Conservation (phyloP, 1,139 yeast genomes). For the Saccharomycopsis phalli region DNA sequence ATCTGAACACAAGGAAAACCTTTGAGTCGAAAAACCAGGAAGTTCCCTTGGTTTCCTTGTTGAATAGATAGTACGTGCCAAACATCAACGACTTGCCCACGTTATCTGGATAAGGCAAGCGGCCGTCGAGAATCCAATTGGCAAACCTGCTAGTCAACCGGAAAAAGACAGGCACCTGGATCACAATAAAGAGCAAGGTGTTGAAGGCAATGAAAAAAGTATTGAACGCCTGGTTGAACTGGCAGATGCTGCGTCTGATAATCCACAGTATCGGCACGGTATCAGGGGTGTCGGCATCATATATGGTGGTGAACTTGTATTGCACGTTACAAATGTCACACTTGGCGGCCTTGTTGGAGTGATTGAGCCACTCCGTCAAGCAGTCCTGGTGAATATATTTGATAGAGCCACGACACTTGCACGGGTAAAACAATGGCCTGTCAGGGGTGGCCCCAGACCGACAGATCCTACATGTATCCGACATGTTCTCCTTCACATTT, state of each 20-base stretch:
- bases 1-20: slow-evolving; percentile 25
- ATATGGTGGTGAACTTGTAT: slow-evolving; percentile 64
- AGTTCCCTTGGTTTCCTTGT: background rate
- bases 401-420: slow-evolving; percentile 90
- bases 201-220: slow-evolving; percentile 30
- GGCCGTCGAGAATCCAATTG: slow-evolving; percentile 48
- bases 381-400: slow-evolving; percentile 91
- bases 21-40: background rate
- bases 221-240: slow-evolving; percentile 22
- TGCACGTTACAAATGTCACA: slow-evolving; percentile 89
- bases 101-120: slow-evolving; percentile 34
- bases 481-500: slow-evolving; percentile 18
- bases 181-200: slow-evolving; percentile 34
- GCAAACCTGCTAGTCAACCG: slow-evolving; percentile 41
- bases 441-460: slow-evolving; percentile 77
- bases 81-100: slow-evolving; percentile 37
- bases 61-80: slow-evolving; percentile 32
- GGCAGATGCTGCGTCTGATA: slow-evolving; percentile 22
- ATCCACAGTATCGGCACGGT: slow-evolving; percentile 47
- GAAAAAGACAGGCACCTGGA: slow-evolving; percentile 54
- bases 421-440: slow-evolving; percentile 85
- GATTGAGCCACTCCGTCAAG: slow-evolving; percentile 73
- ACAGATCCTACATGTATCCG: slow-evolving; percentile 80
- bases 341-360: slow-evolving; percentile 36
- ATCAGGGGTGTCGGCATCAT: slow-evolving; percentile 62